These are phyloP conservation scores for Cubamyces sp. DNA, from an alignment of 768 basidiomycete species.

Conservation along the genomic window DNA sequence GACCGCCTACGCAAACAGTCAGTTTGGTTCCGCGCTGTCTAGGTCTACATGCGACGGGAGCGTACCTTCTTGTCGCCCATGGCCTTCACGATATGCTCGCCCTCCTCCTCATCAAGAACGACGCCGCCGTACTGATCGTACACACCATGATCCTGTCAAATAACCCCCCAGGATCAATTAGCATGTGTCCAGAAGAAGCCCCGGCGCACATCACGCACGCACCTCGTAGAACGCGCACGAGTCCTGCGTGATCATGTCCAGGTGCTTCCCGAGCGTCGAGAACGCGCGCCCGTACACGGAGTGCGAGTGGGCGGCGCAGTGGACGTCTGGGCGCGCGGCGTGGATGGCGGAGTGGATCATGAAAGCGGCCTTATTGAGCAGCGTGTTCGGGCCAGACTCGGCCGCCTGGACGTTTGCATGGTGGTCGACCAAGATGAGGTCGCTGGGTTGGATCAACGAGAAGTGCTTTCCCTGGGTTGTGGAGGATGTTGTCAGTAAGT, in stretches of 20 bases:
- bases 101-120: conserved; percentile 39
- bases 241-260: conserved; percentile 41
- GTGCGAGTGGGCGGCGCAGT: conserved; percentile 42
- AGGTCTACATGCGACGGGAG: background rate
- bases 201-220: background rate
- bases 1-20: conserved; percentile 22
- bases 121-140: conserved; percentile 41
- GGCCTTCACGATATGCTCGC: conserved; percentile 35
- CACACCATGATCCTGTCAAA: conserved; percentile 34
- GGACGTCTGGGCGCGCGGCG: conserved; percentile 40
- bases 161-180: background rate
- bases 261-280: conserved; percentile 37
- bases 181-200: background rate
- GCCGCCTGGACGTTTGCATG: conserved; percentile 35
- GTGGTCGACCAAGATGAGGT: conserved; percentile 52
- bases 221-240: conserved; percentile 39
- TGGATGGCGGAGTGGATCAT: conserved; percentile 43
- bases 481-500: background rate
- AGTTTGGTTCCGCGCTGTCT: background rate
- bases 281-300: conserved; percentile 43
- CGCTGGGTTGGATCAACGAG: conserved; percentile 46
- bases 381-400: conserved; percentile 38
- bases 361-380: conserved; percentile 44
- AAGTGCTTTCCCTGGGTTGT: conserved; percentile 46
- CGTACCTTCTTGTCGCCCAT: conserved; percentile 34